Conservation (phyloP, 73 alveolate genomes). For the Uronychia binucleata region DNA sequence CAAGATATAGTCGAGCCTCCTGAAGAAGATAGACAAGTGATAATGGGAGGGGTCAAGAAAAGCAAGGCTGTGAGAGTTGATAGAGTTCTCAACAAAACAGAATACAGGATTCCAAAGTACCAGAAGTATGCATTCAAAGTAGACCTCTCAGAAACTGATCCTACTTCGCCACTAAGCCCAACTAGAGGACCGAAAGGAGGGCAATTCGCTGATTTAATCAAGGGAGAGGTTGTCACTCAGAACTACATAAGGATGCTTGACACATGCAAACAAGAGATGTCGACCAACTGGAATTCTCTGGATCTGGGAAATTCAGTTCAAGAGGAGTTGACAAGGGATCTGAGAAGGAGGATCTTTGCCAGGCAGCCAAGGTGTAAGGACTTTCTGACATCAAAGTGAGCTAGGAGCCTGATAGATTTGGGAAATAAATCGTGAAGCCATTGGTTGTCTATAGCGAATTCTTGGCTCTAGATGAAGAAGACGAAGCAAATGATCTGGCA, state of each 20-base stretch:
- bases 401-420: background rate
- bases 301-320: no score
- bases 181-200: background rate
- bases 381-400: background rate
- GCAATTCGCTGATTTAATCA: no score
- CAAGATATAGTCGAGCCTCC: background rate
- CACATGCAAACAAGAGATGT: no score
- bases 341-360: background rate
- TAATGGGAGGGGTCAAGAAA: no score
- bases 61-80: background rate
- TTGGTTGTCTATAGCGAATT: background rate
- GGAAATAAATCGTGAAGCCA: background rate
- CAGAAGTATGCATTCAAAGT: background rate
- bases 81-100: background rate
- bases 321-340: background rate
- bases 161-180: background rate
- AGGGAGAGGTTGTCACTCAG: no score
- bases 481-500: background rate
- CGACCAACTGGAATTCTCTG: no score
- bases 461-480: background rate
- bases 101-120: background rate
- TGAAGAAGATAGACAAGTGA: background rate
- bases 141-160: background rate
- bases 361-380: background rate
- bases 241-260: no score